Percentiles rank a stretch among this genome's conserved stretches.
Conservation (phyloP, 2,329 filamentous ascomycete genomes). For the Cryoendolithus antarcticus region DNA sequence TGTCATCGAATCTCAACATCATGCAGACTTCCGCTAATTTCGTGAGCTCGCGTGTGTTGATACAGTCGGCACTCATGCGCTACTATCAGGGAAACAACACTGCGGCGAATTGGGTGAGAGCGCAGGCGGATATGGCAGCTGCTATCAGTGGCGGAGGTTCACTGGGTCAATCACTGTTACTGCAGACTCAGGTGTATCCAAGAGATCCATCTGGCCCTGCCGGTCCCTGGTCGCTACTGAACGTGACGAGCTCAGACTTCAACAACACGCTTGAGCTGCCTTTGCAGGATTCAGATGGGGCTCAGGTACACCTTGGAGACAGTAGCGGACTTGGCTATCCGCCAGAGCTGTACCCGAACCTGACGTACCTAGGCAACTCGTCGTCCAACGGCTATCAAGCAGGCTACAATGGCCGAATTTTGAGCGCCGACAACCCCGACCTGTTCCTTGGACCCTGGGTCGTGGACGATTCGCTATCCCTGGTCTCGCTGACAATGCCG, state of each 20-base stretch:
- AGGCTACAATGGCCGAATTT: slow-evolving; percentile 24
- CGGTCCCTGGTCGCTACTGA: slow-evolving; percentile 44
- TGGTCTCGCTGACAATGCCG: slow-evolving; percentile 71
- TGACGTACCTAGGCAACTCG: slow-evolving; percentile 44
- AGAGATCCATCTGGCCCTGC: slow-evolving; percentile 49
- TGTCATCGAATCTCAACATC: slow-evolving; percentile 66
- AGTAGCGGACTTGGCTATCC: slow-evolving; percentile 52
- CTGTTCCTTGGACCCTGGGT: slow-evolving; percentile 66
- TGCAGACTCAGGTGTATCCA: slow-evolving; percentile 65
- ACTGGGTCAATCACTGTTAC: slow-evolving; percentile 38
- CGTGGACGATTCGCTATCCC: slow-evolving; percentile 59
- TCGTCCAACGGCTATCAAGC: slow-evolving; percentile 20
- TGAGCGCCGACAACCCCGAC: slow-evolving; percentile 28
- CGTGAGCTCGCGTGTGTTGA: slow-evolving; percentile 51
- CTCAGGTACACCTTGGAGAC: slow-evolving; percentile 49
- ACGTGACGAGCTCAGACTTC: slow-evolving; percentile 44
- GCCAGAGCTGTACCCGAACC: slow-evolving; percentile 61
- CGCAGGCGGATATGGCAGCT: slow-evolving; percentile 54
- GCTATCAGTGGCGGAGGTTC: slow-evolving; percentile 47
- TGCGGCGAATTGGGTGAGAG: slow-evolving; percentile 46
- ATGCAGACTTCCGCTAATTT: slow-evolving; percentile 63
- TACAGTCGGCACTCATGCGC: slow-evolving; percentile 39
- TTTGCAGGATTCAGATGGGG: slow-evolving; percentile 46
- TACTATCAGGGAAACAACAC: slow-evolving; percentile 47
- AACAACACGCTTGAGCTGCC: slow-evolving; percentile 47